Evolutionary conservation across 2,329 filamentous ascomycete species (phyloP), one percentile per base, ranked within the genome.

Genomic region (Ampelomyces quisqualis): DNA sequence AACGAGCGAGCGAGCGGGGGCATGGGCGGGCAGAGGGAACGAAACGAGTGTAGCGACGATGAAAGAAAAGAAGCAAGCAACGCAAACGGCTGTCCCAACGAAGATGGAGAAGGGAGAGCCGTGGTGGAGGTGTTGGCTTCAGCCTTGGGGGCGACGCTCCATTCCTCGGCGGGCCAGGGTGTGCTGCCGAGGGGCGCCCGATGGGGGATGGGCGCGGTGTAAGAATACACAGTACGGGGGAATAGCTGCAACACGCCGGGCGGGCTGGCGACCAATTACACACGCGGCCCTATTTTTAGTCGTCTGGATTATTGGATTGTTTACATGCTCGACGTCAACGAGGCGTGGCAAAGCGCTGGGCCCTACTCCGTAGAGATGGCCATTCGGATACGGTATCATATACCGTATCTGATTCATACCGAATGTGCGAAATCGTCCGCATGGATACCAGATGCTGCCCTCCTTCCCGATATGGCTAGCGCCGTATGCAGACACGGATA

Each of bases 1-100:
- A 23, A 34, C 17, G 18, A 43, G 32, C 13, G 19, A 34, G 3
- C 26, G 29, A 59, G 55, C 54, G 53, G 58, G 45, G 33, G 53
- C 38, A 43, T 33, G 29, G 37, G 54, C 52, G 53, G 55, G 45
- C 32, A 50, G 38, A 43, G 29, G 30, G 37, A 51, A 51, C 49
- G 57, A 59, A 59, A 59, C 56, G 55, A 58, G 42, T 48, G 55
- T 55, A 47, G 5, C 56, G 48, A 55, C 60, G 51, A n/a, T 29
- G 51, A 57, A 49, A 52, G 47, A 38, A 41, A 39, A 53, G 53
- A 41, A n/a, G 32, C 41, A 58, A 44, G 37, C 43, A 43, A 46
- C 46, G 36, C 47, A 30, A 44, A 35, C 32, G 21, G 39, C 41
- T 39, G 40, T 45, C 34, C 29, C 45, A 32, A 44, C 34, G 38